A percentile compares a stretch with the other conserved stretches of the same genome.
These are phyloP conservation scores for Auricularia sp. DNA, from an alignment of 768 basidiomycete species.

Conservation along the genomic window DNA sequence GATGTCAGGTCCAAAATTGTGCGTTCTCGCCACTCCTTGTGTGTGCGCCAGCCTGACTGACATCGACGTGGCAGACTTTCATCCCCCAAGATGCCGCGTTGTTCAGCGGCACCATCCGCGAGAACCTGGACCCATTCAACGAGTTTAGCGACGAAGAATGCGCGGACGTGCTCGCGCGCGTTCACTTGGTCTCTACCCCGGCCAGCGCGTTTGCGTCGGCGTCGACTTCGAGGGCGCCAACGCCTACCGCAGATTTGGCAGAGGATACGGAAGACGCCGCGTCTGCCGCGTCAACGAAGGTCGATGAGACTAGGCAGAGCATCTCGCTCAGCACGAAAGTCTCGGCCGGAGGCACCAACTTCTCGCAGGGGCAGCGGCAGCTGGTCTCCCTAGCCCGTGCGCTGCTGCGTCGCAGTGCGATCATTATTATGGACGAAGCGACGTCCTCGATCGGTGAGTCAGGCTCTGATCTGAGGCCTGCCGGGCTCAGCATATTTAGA, in stretches of 20 bases:
- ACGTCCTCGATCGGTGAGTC: constrained; percentile 66
- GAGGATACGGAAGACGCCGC: constrained; percentile 22
- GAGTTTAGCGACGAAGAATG: constrained; percentile 77
- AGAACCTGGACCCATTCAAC: constrained; percentile 25
- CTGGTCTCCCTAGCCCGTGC: constrained; percentile 81
- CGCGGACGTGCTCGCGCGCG: constrained; percentile 68
- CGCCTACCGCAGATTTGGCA: constrained; percentile 37
- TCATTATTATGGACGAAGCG: constrained; percentile 76
- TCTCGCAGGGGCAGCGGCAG: constrained; percentile 88
- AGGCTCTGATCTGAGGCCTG: not conserved
- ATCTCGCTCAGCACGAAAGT: constrained; percentile 70
- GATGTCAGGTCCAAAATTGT: constrained; percentile 17
- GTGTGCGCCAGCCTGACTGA: not conserved
- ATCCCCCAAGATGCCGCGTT: constrained; percentile 27
- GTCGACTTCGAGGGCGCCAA: constrained; percentile 39
- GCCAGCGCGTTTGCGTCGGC: constrained; percentile 37
- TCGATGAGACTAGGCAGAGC: constrained; percentile 39
- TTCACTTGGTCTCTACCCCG: constrained; percentile 52
- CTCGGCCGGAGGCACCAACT: constrained; percentile 80
- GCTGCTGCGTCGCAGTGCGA: constrained; percentile 55
- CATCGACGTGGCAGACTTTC: constrained; percentile 17
- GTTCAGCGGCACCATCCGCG: constrained; percentile 11
- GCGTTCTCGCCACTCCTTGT: not conserved
- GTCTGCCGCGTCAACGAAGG: constrained; percentile 28
- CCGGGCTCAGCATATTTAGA: constrained; percentile 15